Evolutionary conservation across 768 basidiomycete species (phyloP).

Genomic region (Xerocomellus intermedius): DNA sequence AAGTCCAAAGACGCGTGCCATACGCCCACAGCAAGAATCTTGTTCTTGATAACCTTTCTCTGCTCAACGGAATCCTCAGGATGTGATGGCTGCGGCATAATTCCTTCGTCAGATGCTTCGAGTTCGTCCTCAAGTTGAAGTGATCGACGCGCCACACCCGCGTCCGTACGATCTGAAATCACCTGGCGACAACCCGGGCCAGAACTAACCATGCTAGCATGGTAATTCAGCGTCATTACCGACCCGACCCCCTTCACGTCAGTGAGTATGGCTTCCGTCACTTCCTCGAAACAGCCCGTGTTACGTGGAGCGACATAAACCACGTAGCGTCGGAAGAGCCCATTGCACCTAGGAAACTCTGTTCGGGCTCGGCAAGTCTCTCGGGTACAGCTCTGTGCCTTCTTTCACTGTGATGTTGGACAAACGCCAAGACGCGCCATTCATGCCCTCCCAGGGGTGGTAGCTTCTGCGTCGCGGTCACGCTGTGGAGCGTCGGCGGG

Average conservation of each 20-base stretch:
- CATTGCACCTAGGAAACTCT: background rate
- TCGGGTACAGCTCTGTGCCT: no score
- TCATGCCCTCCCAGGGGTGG: background rate
- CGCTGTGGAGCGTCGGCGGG: background rate
- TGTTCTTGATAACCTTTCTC: constrained; percentile 92
- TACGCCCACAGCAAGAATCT: constrained; percentile 97
- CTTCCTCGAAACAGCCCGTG: no score
- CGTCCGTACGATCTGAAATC: no score
- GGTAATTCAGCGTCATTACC: no score
- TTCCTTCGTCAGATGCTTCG: constrained; percentile 65
- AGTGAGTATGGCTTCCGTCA: no score
- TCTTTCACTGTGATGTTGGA: background rate
- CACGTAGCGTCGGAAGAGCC: background rate
- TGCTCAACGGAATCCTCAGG: constrained; percentile 64
- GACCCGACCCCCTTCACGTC: no score
- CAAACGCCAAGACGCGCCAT: background rate
- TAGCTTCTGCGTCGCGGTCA: background rate
- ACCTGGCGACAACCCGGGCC: no score
- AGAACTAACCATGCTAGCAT: no score
- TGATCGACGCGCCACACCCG: no score
- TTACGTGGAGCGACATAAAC: no score
- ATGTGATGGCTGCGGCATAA: constrained; percentile 33
- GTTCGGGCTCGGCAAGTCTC: background rate
- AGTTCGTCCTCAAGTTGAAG: constrained; percentile 98
- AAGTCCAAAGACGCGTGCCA: constrained; percentile 97